Evolutionary conservation across 1,284 basidiomycete species (phyloP).

Genomic region (Boletus sp.): DNA sequence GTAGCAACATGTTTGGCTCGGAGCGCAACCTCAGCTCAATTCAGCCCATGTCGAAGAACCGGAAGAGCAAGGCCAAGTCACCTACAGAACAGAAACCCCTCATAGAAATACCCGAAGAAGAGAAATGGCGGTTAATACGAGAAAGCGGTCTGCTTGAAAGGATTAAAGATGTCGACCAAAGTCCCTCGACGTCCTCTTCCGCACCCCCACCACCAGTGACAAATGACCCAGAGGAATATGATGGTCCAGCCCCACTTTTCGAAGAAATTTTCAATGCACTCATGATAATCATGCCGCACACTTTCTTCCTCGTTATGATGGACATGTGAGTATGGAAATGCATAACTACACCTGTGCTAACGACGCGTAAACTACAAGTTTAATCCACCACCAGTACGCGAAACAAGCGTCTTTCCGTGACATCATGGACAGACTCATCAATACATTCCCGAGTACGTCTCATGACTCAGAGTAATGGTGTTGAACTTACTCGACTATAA

Average conservation of each 20-base stretch:
- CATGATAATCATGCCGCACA: constrained; percentile 64
- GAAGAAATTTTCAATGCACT: constrained; percentile 66
- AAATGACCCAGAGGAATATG: constrained; percentile 26
- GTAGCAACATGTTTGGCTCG: constrained; percentile 10
- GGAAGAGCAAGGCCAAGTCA: constrained; percentile 30
- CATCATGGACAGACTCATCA: constrained; percentile 51
- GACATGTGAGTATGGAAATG: constrained; percentile 56
- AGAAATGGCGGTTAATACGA: constrained; percentile 72
- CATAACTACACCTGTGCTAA: not conserved
- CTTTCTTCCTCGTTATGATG: constrained; percentile 69
- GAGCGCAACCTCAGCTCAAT: not conserved
- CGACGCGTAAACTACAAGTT: constrained; percentile 36
- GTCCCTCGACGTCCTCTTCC: not conserved
- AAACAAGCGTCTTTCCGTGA: constrained; percentile 46
- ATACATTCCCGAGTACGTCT: constrained; percentile 64
- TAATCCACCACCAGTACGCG: constrained; percentile 74
- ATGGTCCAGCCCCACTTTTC: constrained; percentile 44
- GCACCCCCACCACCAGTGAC: not conserved
- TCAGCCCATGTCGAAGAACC: constrained; percentile 37
- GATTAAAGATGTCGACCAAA: constrained; percentile 22
- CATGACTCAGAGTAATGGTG: not conserved
- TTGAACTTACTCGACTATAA: constrained; percentile 27
- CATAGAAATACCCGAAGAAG: constrained; percentile 61
- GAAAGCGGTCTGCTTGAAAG: constrained; percentile 61
- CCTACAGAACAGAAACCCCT: constrained; percentile 19